Conservation (phyloP, 495 filamentous ascomycete species). For the Penicillium tannophilum region DNA sequence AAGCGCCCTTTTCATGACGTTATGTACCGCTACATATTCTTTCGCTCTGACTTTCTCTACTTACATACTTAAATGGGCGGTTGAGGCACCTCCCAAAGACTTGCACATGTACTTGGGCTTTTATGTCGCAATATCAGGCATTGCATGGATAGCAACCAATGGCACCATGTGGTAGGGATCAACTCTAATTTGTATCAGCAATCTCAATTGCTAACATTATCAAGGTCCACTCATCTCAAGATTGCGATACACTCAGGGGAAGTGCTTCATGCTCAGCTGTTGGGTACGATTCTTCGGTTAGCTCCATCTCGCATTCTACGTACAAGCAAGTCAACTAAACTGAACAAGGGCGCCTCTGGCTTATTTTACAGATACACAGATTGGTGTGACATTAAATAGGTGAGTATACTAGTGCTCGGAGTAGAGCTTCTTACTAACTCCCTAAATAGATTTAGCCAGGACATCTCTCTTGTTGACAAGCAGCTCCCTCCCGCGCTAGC, state of each 20-base stretch:
- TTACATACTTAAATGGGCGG: conserved; percentile 16
- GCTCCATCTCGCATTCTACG: neutral
- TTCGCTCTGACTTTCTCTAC: conserved; percentile 15
- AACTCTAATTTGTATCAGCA: neutral
- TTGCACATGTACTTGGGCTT: conserved; percentile 2
- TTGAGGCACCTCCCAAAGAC: conserved; percentile 3
- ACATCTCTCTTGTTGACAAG: conserved; percentile 34
- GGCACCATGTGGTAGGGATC: conserved; percentile 22
- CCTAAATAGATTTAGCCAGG: conserved; percentile 43
- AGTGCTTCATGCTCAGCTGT: conserved; percentile 18
- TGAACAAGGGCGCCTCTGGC: conserved; percentile 31
- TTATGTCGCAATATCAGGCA: conserved; percentile 12
- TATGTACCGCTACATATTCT: conserved; percentile 11
- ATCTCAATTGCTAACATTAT: conserved; percentile 4
- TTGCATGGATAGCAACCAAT: conserved; percentile 12
- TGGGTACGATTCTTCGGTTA: conserved; percentile 22
- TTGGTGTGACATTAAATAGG: conserved; percentile 42
- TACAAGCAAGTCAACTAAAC: conserved; percentile 3
- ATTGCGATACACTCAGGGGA: conserved; percentile 24
- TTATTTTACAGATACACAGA: conserved; percentile 45
- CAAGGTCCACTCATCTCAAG: conserved; percentile 19
- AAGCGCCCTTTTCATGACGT: neutral
- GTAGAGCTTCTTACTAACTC: neutral
- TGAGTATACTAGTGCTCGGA: conserved; percentile 7
- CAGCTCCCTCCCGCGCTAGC: conserved; percentile 29